Percentiles rank a stretch among this genome's conserved stretches.
Conservation (phyloP, 768 basidiomycete species). For the Tricholoma furcatifolium region DNA sequence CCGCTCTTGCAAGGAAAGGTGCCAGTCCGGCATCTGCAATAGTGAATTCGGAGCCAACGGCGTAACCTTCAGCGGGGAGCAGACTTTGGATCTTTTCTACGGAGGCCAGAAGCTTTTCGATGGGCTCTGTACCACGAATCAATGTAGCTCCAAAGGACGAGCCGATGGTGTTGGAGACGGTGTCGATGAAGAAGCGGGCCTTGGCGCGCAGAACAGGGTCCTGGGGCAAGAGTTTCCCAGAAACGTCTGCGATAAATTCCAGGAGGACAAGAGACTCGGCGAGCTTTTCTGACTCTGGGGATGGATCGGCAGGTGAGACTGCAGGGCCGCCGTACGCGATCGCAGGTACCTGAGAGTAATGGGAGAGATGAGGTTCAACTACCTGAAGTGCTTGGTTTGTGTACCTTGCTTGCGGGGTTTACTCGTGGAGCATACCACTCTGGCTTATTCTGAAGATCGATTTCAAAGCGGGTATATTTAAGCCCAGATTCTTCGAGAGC, state of each 20-base stretch:
- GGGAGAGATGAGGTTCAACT: neutral
- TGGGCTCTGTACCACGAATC: conserved; percentile 33
- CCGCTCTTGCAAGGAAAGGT: conserved; percentile 59
- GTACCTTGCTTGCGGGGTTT: conserved; percentile 66
- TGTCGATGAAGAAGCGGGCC: conserved; percentile 63
- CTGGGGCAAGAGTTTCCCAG: conserved; percentile 49
- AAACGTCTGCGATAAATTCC: conserved; percentile 66
- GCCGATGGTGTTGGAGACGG: conserved; percentile 43
- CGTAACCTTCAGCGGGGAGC: conserved; percentile 48
- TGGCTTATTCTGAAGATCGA: conserved; percentile 65
- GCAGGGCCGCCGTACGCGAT: conserved; percentile 62
- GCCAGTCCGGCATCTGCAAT: conserved; percentile 61
- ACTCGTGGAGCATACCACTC: conserved; percentile 66
- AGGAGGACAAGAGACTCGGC: conserved; percentile 65
- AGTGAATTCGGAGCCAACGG: conserved; percentile 45
- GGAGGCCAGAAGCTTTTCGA: conserved; percentile 38
- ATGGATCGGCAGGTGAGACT: conserved; percentile 53
- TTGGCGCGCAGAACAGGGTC: conserved; percentile 58
- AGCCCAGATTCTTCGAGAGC: conserved; percentile 57
- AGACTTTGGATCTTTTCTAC: conserved; percentile 49
- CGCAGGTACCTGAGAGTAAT: conserved; percentile 43
- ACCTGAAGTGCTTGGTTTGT: conserved; percentile 1
- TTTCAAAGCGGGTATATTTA: conserved; percentile 48
- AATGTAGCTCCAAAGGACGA: conserved; percentile 37
- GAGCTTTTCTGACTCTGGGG: conserved; percentile 58